Conservation (phyloP, 305 asterid genomes). For the Fraxinus sp. region DNA sequence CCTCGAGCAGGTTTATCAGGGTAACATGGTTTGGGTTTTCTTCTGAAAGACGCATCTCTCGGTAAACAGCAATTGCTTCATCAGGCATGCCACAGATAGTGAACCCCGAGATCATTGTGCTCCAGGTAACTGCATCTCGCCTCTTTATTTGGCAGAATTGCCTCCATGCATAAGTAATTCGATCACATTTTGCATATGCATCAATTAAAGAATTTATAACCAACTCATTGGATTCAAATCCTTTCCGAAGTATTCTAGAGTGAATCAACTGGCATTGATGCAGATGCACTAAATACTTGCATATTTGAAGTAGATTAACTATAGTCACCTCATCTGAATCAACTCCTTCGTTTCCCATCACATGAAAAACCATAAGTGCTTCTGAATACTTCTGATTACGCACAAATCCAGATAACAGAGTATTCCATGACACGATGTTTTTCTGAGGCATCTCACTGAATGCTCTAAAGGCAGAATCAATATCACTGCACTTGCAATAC, state of each 20-base stretch:
- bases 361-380: constrained; percentile 51
- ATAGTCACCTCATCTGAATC: constrained; percentile 70
- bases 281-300: constrained; percentile 49
- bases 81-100: constrained; percentile 70
- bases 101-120: constrained; percentile 90
- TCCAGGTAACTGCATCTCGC: constrained; percentile 78
- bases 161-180: constrained; percentile 48
- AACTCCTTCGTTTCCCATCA: constrained; percentile 51
- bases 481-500: constrained; percentile 69
- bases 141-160: constrained; percentile 49
- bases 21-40: constrained; percentile 52
- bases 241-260: constrained; percentile 47
- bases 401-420: constrained; percentile 71
- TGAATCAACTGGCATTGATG: constrained; percentile 64
- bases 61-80: constrained; percentile 63
- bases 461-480: constrained; percentile 52
- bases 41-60: constrained; percentile 44
- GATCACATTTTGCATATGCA: constrained; percentile 68
- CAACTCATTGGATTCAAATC: constrained; percentile 59
- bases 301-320: constrained; percentile 65
- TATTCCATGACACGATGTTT: constrained; percentile 79
- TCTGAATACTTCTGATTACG: constrained; percentile 55
- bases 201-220: constrained; percentile 70
- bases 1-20: constrained; percentile 69
- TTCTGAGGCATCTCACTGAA: constrained; percentile 54